Conservation (phyloP, 768 basidiomycete genomes). For the Lactarius trivialis region DNA sequence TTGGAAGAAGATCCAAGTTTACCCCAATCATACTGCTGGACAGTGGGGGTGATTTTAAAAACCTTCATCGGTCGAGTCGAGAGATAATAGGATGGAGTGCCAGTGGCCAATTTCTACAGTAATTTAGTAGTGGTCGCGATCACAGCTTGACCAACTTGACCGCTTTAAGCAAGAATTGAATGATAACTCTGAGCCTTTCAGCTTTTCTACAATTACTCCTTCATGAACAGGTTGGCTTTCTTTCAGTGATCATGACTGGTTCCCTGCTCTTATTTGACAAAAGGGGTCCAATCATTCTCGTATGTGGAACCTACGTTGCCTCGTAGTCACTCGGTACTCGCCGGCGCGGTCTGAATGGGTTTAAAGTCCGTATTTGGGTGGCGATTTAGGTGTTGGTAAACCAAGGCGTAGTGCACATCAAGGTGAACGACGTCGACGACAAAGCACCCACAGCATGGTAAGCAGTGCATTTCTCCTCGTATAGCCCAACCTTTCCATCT, state of each 20-base stretch:
- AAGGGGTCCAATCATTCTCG: slow-evolving; percentile 22
- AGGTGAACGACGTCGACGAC: slow-evolving; percentile 23
- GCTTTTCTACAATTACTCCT: not conserved
- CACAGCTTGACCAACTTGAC: not conserved
- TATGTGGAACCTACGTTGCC: not conserved
- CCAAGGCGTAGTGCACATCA: not conserved
- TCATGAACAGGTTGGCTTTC: slow-evolving; percentile 13
- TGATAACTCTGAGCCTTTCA: too few species aligned
- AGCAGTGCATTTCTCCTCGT: slow-evolving; percentile 19
- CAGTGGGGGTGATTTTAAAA: slow-evolving; percentile 78
- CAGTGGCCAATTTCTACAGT: not conserved
- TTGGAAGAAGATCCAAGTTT: slow-evolving; percentile 73
- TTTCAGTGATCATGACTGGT: not conserved
- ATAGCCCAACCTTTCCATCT: not conserved
- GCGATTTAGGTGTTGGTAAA: too few species aligned
- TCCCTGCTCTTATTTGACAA: not conserved
- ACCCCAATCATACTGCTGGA: slow-evolving; percentile 94
- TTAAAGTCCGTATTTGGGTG: not conserved
- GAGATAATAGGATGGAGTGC: not conserved
- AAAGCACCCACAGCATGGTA: slow-evolving; percentile 31
- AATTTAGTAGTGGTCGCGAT: not conserved
- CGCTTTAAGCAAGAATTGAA: too few species aligned
- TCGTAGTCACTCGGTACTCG: not conserved
- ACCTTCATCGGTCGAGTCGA: slow-evolving; percentile 33
- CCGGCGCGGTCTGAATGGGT: not conserved